Evolutionary conservation across 2,329 filamentous ascomycete species (phyloP), one percentile per base, ranked within the genome.

Genomic region (Lasiodiplodia theobromae): DNA sequence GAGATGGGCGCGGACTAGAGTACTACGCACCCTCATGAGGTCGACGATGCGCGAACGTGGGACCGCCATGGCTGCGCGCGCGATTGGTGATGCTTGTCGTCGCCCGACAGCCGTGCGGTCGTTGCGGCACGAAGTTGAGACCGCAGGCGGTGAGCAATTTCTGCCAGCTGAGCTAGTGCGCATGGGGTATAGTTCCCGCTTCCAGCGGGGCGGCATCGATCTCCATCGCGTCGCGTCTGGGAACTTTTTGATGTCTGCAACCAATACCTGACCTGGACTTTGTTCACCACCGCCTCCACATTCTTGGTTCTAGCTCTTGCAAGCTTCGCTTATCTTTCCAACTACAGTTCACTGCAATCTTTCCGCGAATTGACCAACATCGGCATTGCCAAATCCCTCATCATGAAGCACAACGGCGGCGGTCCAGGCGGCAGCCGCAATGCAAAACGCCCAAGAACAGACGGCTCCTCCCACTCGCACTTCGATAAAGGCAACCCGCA

Each of bases 11-110:
- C 62, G 53, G 10, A 52, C 21, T 21, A 25, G 16, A 49, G 18
- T 18, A 6, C 11, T 25, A 54, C 73, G 56, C 81, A 93, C 94
- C 90, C 93, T 94, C 85, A 95, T 88, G 71, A 97, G 87, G 77
- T 93, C 91, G 58, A 88, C 71, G 40, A 89, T 78, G 58, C 87
- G 84, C 62, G 78, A 79, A 69, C 84, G 82, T 69, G 86, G 79
- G 74, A 87, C 84, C 38, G 85, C 78, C 85, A 87, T 87, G 64
- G 72, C 28, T 51, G 64, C 23, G 23, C 21, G 56, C 7, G 31
- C 12, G 38, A n/a, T 54, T 21, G 40, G 25, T 60, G 57, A 47
- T 34, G 28, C 56, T 56, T 57, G 56, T 49, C 28, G 10, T 66
- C 47, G 68, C 18, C 44, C 47, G 12, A 10, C 1, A 18, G 37